Evolutionary conservation across 2,329 filamentous ascomycete genomes (phyloP), one percentile per base, ranked within the genome.

Genomic region (Escovopsis weberi): DNA sequence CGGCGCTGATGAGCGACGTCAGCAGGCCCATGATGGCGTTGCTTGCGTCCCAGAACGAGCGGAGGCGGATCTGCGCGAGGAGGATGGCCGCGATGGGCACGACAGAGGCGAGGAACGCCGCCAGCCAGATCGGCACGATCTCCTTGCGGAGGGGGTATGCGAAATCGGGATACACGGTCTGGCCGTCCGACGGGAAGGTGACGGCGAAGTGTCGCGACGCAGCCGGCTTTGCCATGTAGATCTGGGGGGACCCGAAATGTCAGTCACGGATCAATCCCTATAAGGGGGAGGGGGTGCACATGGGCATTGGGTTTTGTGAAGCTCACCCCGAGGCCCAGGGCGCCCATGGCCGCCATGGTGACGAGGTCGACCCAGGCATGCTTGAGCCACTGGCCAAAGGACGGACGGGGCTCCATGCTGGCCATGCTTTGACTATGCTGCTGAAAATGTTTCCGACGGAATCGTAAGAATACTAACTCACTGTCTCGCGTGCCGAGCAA

Each of bases 191-290:
- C n/a, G 37, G 18, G 53, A 82, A 83, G 38, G 68, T 72, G 36
- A 85, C 70, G 33, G 81, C 71, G 55, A 85, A 85, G 9, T 77
- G 82, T n/a, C 80, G 70, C 6, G 70, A 75, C 0, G 80, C 76
- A 0, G 79, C 78, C 0, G 81, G 81, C 12, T 73, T 65, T 3
- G 78, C 77, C 48, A 71, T 63, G 60, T 82, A 82, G 43, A 79
- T 64, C 74, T 78, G 41, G 9, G 4, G 23, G 18, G 4, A 28
- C 26, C 10, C 10, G 11, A 23, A 47, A 44, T 46, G 33, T 12
- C 30, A 7, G 12, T 30, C 6, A 19, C 26, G 28, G 28, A 30
- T 30, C 28, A 30, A n/a, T n/a, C n/a, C n/a, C n/a, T 30, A 6
- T 3, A 11, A 8, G 11, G 6, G 28, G 2, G 1, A 4, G 3